Conservation (phyloP, 495 filamentous ascomycete genomes). For the Daldinia concentrica region DNA sequence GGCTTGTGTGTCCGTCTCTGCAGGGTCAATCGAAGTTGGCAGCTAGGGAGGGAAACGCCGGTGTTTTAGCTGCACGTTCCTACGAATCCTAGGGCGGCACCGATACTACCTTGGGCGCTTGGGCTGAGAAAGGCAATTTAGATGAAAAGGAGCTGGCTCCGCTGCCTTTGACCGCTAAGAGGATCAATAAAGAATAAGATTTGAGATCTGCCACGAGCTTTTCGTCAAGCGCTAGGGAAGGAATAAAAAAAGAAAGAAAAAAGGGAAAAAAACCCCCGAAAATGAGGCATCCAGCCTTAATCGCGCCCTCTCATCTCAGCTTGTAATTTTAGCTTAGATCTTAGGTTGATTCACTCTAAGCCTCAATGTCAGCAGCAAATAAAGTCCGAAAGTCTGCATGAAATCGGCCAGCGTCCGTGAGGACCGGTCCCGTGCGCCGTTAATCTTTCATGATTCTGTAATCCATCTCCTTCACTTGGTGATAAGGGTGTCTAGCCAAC, state of each 20-base stretch:
- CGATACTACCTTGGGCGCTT: conserved; percentile 18
- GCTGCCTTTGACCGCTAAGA: conserved; percentile 5
- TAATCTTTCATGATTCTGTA: background rate
- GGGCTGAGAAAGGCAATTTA: conserved; percentile 5
- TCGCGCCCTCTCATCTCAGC: background rate
- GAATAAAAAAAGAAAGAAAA: too few relatives aligned
- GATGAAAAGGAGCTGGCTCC: conserved; percentile 22
- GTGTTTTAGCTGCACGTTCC: conserved; percentile 25
- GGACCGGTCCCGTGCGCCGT: background rate
- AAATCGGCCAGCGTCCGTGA: background rate
- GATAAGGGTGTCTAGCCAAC: too few relatives aligned
- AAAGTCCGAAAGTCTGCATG: conserved; percentile 4
- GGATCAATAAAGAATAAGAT: conserved; percentile 12
- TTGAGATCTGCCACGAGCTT: background rate
- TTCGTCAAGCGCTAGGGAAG: background rate
- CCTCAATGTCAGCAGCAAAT: background rate
- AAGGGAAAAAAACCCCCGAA: too few relatives aligned
- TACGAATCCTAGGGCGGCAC: conserved; percentile 12
- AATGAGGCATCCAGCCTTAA: background rate
- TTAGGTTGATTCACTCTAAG: background rate
- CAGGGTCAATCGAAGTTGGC: conserved; percentile 7
- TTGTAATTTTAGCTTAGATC: background rate
- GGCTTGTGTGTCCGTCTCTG: conserved; percentile 17
- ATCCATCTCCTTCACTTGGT: too few relatives aligned
- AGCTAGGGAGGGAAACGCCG: conserved; percentile 17